These are phyloP conservation scores for Kluyveromyces nonfermentans DNA, from an alignment of 805 yeast genomes.

Conservation along the genomic window DNA sequence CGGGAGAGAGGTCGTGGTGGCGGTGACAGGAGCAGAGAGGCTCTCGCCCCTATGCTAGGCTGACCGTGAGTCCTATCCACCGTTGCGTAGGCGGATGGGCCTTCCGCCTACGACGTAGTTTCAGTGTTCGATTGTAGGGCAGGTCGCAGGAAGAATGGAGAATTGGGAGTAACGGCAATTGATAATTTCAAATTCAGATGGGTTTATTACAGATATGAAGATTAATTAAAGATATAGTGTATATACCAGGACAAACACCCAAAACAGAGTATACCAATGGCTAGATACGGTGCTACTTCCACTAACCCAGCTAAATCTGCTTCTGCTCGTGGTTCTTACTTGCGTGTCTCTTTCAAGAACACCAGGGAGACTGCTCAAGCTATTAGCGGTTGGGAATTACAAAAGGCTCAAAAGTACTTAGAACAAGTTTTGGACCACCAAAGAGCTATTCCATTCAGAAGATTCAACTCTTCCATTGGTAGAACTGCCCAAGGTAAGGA, in stretches of 20 bases:
- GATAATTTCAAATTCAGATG: not conserved
- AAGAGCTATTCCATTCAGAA: slow-evolving; percentile 99
- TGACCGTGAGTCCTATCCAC: no score
- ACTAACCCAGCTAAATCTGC: slow-evolving; percentile 99
- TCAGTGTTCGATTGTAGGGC: not conserved
- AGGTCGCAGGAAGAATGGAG: not conserved
- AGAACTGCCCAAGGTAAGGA: slow-evolving; percentile 99
- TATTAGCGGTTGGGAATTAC: slow-evolving; percentile 94
- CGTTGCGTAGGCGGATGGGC: not conserved
- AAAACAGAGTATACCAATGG: slow-evolving; percentile 45
- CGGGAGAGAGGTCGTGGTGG: not conserved
- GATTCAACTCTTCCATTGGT: slow-evolving; percentile 93
- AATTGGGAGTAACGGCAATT: not conserved
- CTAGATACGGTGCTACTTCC: slow-evolving; percentile 99
- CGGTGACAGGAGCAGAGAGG: not conserved
- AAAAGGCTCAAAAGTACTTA: slow-evolving; percentile 92
- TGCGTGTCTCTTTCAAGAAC: slow-evolving; percentile 99
- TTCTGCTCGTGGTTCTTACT: slow-evolving; percentile 98
- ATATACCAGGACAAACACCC: not conserved
- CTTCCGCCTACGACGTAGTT: not conserved
- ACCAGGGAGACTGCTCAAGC: slow-evolving; percentile 99
- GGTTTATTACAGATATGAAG: not conserved
- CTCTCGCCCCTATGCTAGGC: not conserved
- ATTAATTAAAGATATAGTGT: no score
- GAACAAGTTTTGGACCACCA: slow-evolving; percentile 94